These are phyloP conservation scores for Reticulomyxa filosa DNA, from an alignment of 78 protist species.

Conservation along the genomic window DNA sequence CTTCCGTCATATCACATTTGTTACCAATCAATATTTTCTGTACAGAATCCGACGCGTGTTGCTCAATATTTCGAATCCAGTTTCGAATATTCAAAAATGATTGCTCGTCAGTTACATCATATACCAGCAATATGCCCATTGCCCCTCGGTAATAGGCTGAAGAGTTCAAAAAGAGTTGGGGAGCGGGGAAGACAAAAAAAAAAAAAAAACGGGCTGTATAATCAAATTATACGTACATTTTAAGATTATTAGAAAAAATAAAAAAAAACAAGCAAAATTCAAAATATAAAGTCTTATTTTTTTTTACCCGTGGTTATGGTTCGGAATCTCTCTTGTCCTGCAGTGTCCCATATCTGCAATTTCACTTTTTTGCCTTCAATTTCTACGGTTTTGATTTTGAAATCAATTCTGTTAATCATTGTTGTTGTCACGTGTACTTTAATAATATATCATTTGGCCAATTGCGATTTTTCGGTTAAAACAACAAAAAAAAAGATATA, in stretches of 20 bases:
- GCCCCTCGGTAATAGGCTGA: slow-evolving; percentile 93
- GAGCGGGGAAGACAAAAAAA: not conserved
- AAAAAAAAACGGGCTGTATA: not conserved
- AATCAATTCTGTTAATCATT: slow-evolving; percentile 46
- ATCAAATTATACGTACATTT: not conserved
- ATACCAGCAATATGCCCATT: slow-evolving; percentile 86
- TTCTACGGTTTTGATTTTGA: slow-evolving; percentile 86
- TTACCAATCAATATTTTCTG: slow-evolving; percentile 20
- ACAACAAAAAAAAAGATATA: no score
- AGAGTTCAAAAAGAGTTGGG: not conserved
- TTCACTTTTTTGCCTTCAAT: slow-evolving; percentile 19
- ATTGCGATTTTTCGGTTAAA: no score
- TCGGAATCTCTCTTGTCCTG: slow-evolving; percentile 62
- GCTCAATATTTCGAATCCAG: slow-evolving; percentile 27
- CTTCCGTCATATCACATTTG: slow-evolving; percentile 9
- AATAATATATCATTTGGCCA: no score
- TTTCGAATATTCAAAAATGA: slow-evolving; percentile 28
- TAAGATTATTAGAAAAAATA: not conserved
- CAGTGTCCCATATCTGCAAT: slow-evolving; percentile 37
- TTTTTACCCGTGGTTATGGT: slow-evolving; percentile 39
- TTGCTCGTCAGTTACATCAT: slow-evolving; percentile 72
- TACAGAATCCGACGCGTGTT: slow-evolving; percentile 15
- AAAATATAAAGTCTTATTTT: not conserved
- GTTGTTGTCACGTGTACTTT: no score
- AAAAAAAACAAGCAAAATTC: not conserved